A percentile compares a stretch with the other conserved stretches of the same genome.
These are phyloP conservation scores for Strigomonas galati DNA, from an alignment of 208 protist species.

Conservation along the genomic window DNA sequence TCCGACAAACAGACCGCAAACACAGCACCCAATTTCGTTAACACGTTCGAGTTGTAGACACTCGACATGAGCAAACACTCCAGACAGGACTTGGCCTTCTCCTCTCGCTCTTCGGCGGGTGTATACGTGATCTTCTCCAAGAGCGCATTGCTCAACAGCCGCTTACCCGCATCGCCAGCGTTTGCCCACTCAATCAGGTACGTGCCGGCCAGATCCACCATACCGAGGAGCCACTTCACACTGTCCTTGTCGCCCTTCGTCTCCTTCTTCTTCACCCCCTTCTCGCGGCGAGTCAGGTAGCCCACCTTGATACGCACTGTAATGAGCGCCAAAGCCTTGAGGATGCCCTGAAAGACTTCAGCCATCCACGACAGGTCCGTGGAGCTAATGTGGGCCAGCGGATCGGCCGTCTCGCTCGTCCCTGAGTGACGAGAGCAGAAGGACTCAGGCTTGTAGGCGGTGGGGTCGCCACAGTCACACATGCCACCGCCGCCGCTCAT, in stretches of 20 bases:
- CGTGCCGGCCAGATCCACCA: conserved; percentile 15
- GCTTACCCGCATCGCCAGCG: conserved; percentile 19
- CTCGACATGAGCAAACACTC: not conserved
- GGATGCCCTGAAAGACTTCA: conserved; percentile 33
- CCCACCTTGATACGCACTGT: not conserved
- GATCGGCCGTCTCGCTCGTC: not conserved
- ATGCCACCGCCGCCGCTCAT: conserved; percentile 70
- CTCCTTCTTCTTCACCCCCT: not conserved
- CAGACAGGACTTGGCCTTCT: not conserved
- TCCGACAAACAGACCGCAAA: not conserved
- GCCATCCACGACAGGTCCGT: conserved; percentile 41
- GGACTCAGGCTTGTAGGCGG: conserved; percentile 58
- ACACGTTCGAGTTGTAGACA: not conserved
- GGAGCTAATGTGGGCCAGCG: conserved; percentile 18
- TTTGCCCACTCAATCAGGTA: conserved; percentile 17
- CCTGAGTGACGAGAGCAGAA: conserved; percentile 68
- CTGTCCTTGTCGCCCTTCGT: not conserved
- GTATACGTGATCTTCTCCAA: conserved; percentile 6
- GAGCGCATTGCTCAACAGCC: conserved; percentile 22
- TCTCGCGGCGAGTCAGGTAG: not conserved
- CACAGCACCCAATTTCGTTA: not conserved
- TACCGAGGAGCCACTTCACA: conserved; percentile 24
- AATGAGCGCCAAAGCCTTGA: conserved; percentile 40
- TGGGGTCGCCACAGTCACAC: conserved; percentile 94
- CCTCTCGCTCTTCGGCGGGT: too few relatives aligned